phyloP scores from a whole-genome alignment of 495 filamentous ascomycete species.

The Neurospora sp. region DNA sequence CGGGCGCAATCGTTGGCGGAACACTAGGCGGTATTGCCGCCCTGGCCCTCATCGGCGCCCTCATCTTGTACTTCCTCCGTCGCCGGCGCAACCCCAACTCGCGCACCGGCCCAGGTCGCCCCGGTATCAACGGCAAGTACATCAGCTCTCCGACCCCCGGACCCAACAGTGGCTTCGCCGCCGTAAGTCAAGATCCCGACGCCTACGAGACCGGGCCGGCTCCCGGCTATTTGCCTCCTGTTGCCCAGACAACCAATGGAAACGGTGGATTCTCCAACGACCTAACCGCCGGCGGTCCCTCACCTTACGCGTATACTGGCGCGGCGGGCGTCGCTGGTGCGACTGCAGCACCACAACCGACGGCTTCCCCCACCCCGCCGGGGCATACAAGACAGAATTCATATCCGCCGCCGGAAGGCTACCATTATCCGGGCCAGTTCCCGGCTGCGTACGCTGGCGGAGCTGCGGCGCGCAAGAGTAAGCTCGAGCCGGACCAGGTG shows the following conservation, averaged over 20 bases:
- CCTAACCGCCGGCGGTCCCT: slow-evolving; percentile 10
- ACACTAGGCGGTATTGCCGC: slow-evolving; percentile 30
- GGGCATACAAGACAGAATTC: slow-evolving; percentile 6
- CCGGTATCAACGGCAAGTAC: slow-evolving; percentile 16
- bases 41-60: slow-evolving; percentile 19
- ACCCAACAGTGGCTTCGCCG: slow-evolving; percentile 13
- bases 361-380: neutral
- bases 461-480: slow-evolving; percentile 5
- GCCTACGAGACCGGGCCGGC: slow-evolving; percentile 19
- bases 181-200: slow-evolving; percentile 16
- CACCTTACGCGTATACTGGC: slow-evolving; percentile 12
- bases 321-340: neutral
- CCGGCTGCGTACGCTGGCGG: slow-evolving; percentile 12
- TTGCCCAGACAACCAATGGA: neutral
- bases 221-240: slow-evolving; percentile 6
- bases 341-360: too few relatives aligned
- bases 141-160: slow-evolving; percentile 20
- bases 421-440: slow-evolving; percentile 13
- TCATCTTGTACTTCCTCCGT: slow-evolving; percentile 19
- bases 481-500: slow-evolving; percentile 16
- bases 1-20: slow-evolving; percentile 36
- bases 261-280: slow-evolving; percentile 9
- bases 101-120: slow-evolving; percentile 22
- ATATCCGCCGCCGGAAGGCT: slow-evolving; percentile 10
- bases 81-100: slow-evolving; percentile 26